Evolutionary conservation across 2,329 filamentous ascomycete species (phyloP).

Genomic region (Xenoacremonium recifei): DNA sequence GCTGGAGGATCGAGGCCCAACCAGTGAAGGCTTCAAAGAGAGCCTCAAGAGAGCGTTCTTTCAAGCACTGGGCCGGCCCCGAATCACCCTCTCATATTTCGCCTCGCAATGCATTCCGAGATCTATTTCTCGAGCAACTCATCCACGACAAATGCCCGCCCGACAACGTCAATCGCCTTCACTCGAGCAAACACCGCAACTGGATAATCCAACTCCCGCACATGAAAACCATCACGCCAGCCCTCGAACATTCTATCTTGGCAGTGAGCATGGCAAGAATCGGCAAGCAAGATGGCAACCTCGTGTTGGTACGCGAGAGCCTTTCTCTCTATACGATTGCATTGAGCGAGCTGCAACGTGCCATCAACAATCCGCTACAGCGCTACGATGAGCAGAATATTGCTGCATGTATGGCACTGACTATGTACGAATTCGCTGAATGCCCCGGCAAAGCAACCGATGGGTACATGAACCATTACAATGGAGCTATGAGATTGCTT

Average conservation of each 20-base stretch:
- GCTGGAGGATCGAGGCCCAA: constrained; percentile 1
- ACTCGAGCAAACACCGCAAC: constrained; percentile 3
- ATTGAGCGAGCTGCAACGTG: constrained; percentile 4
- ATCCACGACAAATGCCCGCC: constrained; percentile 5
- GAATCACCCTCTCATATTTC: neutral
- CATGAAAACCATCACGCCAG: constrained; percentile 1
- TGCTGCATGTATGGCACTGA: constrained; percentile 6
- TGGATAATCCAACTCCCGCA: constrained; percentile 5
- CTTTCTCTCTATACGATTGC: constrained; percentile 3
- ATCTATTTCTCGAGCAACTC: constrained; percentile 4
- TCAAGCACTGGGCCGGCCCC: neutral
- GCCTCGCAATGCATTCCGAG: constrained; percentile 1
- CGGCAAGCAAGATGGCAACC: neutral
- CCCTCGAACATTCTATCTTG: constrained; percentile 7
- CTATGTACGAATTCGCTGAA: constrained; percentile 10
- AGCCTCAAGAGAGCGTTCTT: neutral
- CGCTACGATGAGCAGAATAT: constrained; percentile 6
- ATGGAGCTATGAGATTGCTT: constrained; percentile 7
- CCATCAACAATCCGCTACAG: constrained; percentile 1
- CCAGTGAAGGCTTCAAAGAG: neutral
- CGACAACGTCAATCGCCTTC: neutral
- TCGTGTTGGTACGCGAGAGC: neutral
- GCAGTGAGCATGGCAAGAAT: constrained; percentile 5
- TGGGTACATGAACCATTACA: constrained; percentile 8
- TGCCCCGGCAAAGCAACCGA: constrained; percentile 1